phyloP scores from a whole-genome alignment of 2,329 filamentous ascomycete genomes.

The Stachybotrys chartarum region DNA sequence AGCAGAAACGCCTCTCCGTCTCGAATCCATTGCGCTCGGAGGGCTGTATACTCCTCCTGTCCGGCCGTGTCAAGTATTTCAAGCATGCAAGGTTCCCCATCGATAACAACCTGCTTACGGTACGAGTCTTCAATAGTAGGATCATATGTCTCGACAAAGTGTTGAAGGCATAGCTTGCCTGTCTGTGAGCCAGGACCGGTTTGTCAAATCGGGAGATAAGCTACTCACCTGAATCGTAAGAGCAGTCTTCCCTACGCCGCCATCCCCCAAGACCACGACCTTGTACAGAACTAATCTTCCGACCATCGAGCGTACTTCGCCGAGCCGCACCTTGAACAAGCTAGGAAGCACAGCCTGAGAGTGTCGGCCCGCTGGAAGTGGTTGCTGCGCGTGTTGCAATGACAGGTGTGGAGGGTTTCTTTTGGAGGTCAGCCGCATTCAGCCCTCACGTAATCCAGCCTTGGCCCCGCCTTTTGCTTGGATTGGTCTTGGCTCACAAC shows the following conservation, averaged over 20 bases:
- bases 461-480: too few species aligned
- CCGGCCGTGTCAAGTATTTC: slow-evolving; percentile 96
- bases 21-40: slow-evolving; percentile 96
- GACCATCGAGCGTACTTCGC: too few species aligned
- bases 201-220: too few species aligned
- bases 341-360: too few species aligned
- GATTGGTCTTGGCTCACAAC: too few species aligned
- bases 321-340: too few species aligned
- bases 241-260: slow-evolving; percentile 90
- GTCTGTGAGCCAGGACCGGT: too few species aligned
- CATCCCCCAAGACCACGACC: slow-evolving; percentile 89
- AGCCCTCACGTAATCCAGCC: too few species aligned
- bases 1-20: slow-evolving; percentile 96
- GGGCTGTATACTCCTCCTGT: slow-evolving; percentile 95
- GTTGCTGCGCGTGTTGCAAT: too few species aligned
- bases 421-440: too few species aligned
- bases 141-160: slow-evolving; percentile 96
- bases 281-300: slow-evolving; percentile 95
- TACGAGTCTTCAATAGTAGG: slow-evolving; percentile 86
- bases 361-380: too few species aligned
- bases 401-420: too few species aligned
- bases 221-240: slow-evolving; percentile 91
- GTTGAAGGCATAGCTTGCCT: slow-evolving; percentile 95
- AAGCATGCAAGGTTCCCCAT: slow-evolving; percentile 92
- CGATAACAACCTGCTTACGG: slow-evolving; percentile 86